phyloP scores from a whole-genome alignment of 805 yeast species.

The Teunomyces funiuensis region DNA sequence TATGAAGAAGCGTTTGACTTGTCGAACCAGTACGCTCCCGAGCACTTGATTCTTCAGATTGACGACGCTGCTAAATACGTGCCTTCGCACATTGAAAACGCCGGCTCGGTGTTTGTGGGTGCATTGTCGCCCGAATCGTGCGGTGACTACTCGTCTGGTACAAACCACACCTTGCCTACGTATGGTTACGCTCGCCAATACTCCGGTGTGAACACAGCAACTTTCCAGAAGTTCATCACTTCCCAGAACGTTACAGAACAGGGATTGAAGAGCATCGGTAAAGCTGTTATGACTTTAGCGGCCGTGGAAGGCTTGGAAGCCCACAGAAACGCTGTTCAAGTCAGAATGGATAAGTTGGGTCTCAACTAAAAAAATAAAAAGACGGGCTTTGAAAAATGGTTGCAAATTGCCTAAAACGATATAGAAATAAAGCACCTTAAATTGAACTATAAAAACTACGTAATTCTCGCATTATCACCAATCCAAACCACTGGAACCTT shows the following conservation, averaged over 20 bases:
- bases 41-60: constrained; percentile 91
- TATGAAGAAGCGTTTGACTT: constrained; percentile 81
- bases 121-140: constrained; percentile 95
- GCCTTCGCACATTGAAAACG: constrained; percentile 72
- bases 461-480: constrained; percentile 7
- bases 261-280: constrained; percentile 88
- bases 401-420: background rate
- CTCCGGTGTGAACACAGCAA: constrained; percentile 94
- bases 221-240: constrained; percentile 93
- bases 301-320: constrained; percentile 96
- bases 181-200: constrained; percentile 98
- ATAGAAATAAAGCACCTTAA: no score
- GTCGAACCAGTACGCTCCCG: constrained; percentile 94
- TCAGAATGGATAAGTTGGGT: constrained; percentile 84
- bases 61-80: constrained; percentile 75
- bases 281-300: constrained; percentile 94
- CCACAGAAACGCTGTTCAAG: constrained; percentile 94
- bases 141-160: constrained; percentile 97
- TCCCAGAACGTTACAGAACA: constrained; percentile 84
- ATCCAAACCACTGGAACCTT: constrained; percentile 8
- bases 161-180: constrained; percentile 97
- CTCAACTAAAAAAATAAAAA: constrained; percentile 28
- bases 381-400: background rate
- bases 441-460: no score
- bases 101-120: constrained; percentile 97